Evolutionary conservation across 352 stramenopile species (phyloP).

Genomic region (Globisporangium cederbergense): DNA sequence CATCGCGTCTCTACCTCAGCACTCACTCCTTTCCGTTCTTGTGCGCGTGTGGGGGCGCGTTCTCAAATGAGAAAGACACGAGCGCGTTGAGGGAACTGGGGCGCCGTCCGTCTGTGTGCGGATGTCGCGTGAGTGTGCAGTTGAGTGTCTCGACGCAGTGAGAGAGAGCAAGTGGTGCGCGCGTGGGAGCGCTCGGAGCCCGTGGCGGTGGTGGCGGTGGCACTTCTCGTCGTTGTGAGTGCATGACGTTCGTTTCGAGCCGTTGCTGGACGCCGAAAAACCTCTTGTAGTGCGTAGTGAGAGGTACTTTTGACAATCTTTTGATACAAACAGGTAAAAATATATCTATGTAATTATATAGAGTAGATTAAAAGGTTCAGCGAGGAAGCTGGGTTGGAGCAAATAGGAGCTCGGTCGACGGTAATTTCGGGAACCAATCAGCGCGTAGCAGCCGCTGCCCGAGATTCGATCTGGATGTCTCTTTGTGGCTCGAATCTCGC

Average conservation of each 20-base stretch:
- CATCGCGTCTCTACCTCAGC: constrained; percentile 26
- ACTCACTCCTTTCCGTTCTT: not conserved
- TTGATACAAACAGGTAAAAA: not conserved
- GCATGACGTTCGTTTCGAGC: not conserved
- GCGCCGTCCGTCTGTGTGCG: too few relatives aligned
- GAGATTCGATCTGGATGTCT: constrained; percentile 9
- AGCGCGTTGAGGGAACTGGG: too few relatives aligned
- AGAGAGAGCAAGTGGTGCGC: too few relatives aligned
- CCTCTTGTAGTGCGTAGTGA: not conserved
- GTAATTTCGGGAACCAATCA: constrained; percentile 5
- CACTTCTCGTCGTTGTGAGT: not conserved
- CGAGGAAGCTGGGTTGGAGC: not conserved
- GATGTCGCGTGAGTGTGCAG: not conserved
- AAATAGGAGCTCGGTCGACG: not conserved
- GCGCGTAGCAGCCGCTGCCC: not conserved
- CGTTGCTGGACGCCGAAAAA: not conserved
- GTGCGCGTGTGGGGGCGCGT: not conserved
- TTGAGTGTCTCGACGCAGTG: not conserved
- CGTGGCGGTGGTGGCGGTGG: not conserved
- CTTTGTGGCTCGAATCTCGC: not conserved
- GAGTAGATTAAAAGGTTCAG: not conserved
- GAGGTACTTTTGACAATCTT: too few relatives aligned
- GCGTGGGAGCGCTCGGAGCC: too few relatives aligned
- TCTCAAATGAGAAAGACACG: not conserved
- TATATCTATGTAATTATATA: not conserved